phyloP scores from a whole-genome alignment of 2,329 filamentous ascomycete species.

The Calonectria multiphialidica region DNA sequence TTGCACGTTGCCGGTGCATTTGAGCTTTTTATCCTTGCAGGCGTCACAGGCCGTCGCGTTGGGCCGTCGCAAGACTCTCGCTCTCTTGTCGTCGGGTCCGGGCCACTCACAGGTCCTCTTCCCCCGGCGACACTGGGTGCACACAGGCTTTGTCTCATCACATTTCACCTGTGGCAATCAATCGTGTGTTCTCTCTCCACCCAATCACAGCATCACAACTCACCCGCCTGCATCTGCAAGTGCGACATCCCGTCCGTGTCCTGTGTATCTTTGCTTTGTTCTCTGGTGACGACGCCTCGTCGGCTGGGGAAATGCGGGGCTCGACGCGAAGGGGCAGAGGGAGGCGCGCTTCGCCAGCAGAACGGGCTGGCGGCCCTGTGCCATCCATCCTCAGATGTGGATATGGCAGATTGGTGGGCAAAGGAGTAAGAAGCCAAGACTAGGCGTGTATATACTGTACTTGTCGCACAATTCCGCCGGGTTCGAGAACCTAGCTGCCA shows the following conservation, averaged over 20 bases:
- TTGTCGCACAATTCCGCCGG: neutral
- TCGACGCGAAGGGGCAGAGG: neutral
- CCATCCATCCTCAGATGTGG: neutral
- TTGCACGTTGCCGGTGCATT: neutral
- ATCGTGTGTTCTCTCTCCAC: no score
- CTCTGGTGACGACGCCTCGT: neutral
- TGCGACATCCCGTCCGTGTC: neutral
- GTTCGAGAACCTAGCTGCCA: neutral
- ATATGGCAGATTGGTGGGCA: neutral
- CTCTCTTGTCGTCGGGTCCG: neutral
- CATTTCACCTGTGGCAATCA: conserved; percentile 1
- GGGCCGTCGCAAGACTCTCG: neutral
- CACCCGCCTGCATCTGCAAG: conserved; percentile 8
- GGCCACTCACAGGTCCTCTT: conserved; percentile 4
- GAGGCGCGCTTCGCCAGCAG: neutral
- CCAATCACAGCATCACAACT: neutral
- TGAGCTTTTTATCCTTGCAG: conserved; percentile 3
- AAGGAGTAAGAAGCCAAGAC: neutral
- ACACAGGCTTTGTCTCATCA: conserved; percentile 1
- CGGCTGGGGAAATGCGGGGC: neutral
- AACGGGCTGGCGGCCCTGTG: neutral
- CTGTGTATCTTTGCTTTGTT: neutral
- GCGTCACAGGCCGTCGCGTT: conserved; percentile 1
- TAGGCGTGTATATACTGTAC: no score
- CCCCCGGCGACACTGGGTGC: neutral